Conservation (phyloP, 2,329 filamentous ascomycete species). For the Ophiosphaerella korrae region DNA sequence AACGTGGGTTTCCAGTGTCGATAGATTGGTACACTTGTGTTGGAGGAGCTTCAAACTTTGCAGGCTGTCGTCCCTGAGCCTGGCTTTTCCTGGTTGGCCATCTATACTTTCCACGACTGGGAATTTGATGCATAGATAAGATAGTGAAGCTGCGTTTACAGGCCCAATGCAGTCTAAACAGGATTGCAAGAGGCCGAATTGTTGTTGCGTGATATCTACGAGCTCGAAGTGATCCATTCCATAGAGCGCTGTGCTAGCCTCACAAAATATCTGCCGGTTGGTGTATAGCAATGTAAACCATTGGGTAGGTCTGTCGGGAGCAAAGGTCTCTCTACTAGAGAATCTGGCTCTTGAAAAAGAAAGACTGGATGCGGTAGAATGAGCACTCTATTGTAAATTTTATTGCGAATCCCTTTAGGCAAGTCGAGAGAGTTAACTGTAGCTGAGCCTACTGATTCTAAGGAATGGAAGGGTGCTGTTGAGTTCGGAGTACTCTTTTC, state of each 20-base stretch:
- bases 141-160: conserved; percentile 14
- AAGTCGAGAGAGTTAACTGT: conserved; percentile 6
- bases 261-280: conserved; percentile 11
- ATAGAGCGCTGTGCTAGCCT: conserved; percentile 14
- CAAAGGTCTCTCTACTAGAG: conserved; percentile 9
- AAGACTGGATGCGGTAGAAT: conserved; percentile 10
- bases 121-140: conserved; percentile 16
- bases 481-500: too few relatives aligned
- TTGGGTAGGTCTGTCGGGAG: conserved; percentile 6
- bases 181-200: conserved; percentile 13
- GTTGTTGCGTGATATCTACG: conserved; percentile 13
- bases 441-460: too few relatives aligned
- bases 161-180: conserved; percentile 14
- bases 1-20: conserved; percentile 12
- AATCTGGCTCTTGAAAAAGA: conserved; percentile 15
- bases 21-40: conserved; percentile 13
- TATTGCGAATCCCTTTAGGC: conserved; percentile 7
- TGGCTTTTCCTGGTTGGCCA: neutral
- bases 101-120: conserved; percentile 11
- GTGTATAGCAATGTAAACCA: conserved; percentile 11
- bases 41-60: neutral
- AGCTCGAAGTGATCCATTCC: conserved; percentile 17
- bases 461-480: too few relatives aligned
- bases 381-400: conserved; percentile 9
- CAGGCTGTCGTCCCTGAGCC: too few relatives aligned